phyloP scores from a whole-genome alignment of 2,329 filamentous ascomycete genomes.

The Massarina eburnea region DNA sequence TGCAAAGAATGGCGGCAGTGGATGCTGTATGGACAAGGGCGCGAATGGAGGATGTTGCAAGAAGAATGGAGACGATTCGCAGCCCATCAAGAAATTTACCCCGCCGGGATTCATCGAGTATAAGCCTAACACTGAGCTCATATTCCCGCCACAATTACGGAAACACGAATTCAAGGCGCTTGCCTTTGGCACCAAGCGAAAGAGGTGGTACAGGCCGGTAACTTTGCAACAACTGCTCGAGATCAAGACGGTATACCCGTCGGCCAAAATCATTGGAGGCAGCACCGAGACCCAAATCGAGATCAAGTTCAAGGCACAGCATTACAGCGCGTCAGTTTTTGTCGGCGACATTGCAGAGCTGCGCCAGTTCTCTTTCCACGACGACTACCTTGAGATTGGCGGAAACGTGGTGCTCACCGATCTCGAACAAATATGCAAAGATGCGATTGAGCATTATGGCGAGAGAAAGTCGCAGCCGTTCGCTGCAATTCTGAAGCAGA shows the following conservation, averaged over 20 bases:
- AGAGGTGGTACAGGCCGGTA: conserved; percentile 89
- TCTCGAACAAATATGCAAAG: conserved; percentile 78
- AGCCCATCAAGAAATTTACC: conserved; percentile 66
- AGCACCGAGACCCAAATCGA: conserved; percentile 98
- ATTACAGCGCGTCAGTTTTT: conserved; percentile 86
- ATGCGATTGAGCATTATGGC: conserved; percentile 81
- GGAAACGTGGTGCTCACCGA: conserved; percentile 93
- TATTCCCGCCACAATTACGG: conserved; percentile 83
- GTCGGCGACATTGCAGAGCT: conserved; percentile 92
- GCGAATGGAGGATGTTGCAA: conserved; percentile 48
- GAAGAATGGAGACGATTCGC: conserved; percentile 42
- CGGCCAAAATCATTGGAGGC: conserved; percentile 91
- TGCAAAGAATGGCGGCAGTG: conserved; percentile 59
- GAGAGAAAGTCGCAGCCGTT: conserved; percentile 73
- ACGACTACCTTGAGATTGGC: conserved; percentile 85
- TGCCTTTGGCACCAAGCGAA: conserved; percentile 90
- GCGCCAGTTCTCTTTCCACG: conserved; percentile 75
- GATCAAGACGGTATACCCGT: conserved; percentile 83
- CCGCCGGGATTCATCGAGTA: conserved; percentile 93
- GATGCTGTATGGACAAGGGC: conserved; percentile 69
- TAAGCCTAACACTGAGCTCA: conserved; percentile 88
- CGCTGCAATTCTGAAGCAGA: conserved; percentile 86
- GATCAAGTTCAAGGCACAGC: conserved; percentile 94
- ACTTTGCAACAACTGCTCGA: conserved; percentile 85
- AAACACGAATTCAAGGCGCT: conserved; percentile 81